Evolutionary conservation across 192 early-diverging fungal species (phyloP), one percentile per base, ranked within the genome.

Genomic region (Umbelopsis sp.): DNA sequence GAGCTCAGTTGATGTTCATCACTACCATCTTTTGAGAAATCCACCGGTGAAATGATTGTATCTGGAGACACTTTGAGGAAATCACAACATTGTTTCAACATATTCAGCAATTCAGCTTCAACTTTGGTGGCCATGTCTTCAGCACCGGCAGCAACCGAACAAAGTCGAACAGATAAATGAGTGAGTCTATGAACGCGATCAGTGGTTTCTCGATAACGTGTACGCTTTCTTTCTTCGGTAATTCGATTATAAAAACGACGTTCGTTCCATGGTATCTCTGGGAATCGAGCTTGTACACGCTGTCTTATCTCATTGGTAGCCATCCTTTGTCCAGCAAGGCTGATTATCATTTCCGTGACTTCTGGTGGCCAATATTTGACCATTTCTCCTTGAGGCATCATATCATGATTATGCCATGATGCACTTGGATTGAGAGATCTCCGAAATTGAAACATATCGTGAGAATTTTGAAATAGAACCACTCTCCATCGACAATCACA

Each of bases 401-500:
- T 66, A 10, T 76, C 75, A 46, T 85, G 84, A 68, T 85, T 85
- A 30, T 85, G 84, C 50, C 73, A 69, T 69, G 71, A 73, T 8
- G 79, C 77, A 6, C 78, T 75, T 15, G 84, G 81, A 71, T 85
- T 85, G 52, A 77, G 68, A 37, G 84, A 82, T 72, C 81, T 77
- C 15, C 80, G 68, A 37, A 85, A 85, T 30, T 83, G 71, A 80
- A 80, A 85, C 13, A 13, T 18, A 27, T 66, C 69, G 15, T 78
- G 66, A 35, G 79, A 75, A 67, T 79, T 81, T 71, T 82, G 74
- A 72, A 78, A 82, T n/a, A 85, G 64, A 4, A 81, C 80, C 6
- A 85, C 78, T 51, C 83, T 76, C 83, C 83, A 85, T 71, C 81
- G 79, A 70, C 82, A 84, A 64, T 81, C 82, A 53, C 82, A 84